Percentiles rank a stretch among this genome's conserved stretches.
These are phyloP conservation scores for Venturia effusa DNA, from an alignment of 2,329 filamentous ascomycete species.

Conservation along the genomic window DNA sequence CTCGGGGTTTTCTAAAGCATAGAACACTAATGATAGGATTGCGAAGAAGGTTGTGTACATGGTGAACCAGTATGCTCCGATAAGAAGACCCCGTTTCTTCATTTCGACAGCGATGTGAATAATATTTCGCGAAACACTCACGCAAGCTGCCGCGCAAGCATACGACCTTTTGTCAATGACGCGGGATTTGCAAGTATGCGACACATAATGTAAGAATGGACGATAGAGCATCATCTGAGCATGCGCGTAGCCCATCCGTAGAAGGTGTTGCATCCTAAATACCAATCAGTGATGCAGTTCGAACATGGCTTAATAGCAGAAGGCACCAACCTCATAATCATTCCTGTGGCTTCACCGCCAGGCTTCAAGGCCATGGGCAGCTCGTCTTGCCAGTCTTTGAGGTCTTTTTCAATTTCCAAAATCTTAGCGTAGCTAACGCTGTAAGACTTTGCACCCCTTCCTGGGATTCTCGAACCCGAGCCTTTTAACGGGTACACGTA, in stretches of 20 bases:
- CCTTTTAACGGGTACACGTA: conserved; percentile 54
- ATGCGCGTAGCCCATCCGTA: conserved; percentile 71
- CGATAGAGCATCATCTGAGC: conserved; percentile 75
- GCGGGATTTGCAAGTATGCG: conserved; percentile 41
- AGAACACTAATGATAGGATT: conserved; percentile 69
- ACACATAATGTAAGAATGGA: conserved; percentile 75
- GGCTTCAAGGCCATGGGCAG: conserved; percentile 70
- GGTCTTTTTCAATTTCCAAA: conserved; percentile 51
- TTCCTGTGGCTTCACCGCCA: conserved; percentile 61
- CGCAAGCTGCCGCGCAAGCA: conserved; percentile 58
- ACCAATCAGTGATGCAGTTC: conserved; percentile 10
- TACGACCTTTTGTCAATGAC: conserved; percentile 66
- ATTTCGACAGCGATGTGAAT: conserved; percentile 72
- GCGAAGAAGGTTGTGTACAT: conserved; percentile 77
- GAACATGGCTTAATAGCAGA: neutral
- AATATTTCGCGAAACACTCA: conserved; percentile 60
- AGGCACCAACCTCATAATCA: conserved; percentile 58
- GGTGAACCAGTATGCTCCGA: conserved; percentile 78
- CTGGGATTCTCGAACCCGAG: conserved; percentile 14
- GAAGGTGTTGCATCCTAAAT: conserved; percentile 54
- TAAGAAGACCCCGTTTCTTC: conserved; percentile 61
- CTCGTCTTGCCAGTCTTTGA: conserved; percentile 52
- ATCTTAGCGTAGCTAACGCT: conserved; percentile 54
- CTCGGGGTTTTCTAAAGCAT: conserved; percentile 68
- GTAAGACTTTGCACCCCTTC: conserved; percentile 38